Percentiles rank a stretch among this genome's conserved stretches.
Evolutionary conservation across 2,329 filamentous ascomycete species (phyloP).

Genomic region (Nannizziopsis arthrosporioides): DNA sequence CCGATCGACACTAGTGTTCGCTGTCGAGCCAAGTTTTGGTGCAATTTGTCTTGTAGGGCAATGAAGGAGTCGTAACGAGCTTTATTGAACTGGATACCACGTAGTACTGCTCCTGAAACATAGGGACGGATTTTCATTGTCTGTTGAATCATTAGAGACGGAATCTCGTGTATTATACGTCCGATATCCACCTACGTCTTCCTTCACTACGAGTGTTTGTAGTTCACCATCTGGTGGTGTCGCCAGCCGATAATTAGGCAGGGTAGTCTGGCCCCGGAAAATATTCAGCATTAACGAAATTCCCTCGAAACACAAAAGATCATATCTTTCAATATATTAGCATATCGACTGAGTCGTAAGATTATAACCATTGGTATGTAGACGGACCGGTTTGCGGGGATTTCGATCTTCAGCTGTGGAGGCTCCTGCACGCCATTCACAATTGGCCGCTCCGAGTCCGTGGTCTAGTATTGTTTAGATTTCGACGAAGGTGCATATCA

Average conservation of each 20-base stretch:
- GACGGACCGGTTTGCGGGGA: conserved; percentile 79
- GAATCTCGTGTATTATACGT: not conserved
- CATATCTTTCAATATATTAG: conserved; percentile 42
- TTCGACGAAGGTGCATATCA: conserved; percentile 15
- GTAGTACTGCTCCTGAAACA: conserved; percentile 77
- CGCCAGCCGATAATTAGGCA: conserved; percentile 69
- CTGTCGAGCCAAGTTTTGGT: conserved; percentile 88
- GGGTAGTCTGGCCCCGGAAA: conserved; percentile 63
- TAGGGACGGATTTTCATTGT: conserved; percentile 74
- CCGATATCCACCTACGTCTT: conserved; percentile 37
- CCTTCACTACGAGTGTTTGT: conserved; percentile 67
- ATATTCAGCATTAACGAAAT: conserved; percentile 93
- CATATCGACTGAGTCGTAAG: conserved; percentile 3
- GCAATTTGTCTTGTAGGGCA: conserved; percentile 89
- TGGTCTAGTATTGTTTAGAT: conserved; percentile 43
- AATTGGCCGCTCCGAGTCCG: conserved; percentile 59
- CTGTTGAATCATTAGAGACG: conserved; percentile 25
- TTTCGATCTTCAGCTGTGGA: conserved; percentile 93
- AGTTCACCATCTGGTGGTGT: conserved; percentile 61
- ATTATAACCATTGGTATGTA: not conserved
- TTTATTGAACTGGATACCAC: conserved; percentile 83
- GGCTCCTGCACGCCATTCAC: conserved; percentile 72
- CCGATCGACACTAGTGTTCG: conserved; percentile 92
- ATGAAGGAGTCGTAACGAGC: conserved; percentile 96
- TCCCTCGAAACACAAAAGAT: conserved; percentile 95